A percentile compares a stretch with the other conserved stretches of the same genome.
phyloP scores from a whole-genome alignment of 495 filamentous ascomycete species.

The Articulospora tetracladia region DNA sequence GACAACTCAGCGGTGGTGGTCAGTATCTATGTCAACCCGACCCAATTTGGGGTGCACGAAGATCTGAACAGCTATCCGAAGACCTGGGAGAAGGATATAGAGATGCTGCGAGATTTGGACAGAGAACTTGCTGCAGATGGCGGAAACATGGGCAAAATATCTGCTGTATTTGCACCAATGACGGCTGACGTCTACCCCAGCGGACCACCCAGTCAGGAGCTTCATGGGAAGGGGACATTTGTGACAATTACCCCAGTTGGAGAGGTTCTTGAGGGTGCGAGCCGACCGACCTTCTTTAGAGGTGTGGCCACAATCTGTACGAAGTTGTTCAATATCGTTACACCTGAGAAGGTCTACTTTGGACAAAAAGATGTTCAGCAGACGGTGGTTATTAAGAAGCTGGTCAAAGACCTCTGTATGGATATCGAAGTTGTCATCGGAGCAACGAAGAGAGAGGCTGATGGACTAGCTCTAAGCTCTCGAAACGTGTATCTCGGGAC shows the following conservation, averaged over 20 bases:
- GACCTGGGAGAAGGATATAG: constrained; percentile 78
- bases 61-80: constrained; percentile 85
- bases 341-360: constrained; percentile 88
- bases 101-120: constrained; percentile 63
- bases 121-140: constrained; percentile 59
- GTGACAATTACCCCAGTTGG: constrained; percentile 87
- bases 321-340: constrained; percentile 93
- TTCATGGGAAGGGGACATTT: constrained; percentile 77
- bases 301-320: constrained; percentile 95
- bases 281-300: constrained; percentile 91
- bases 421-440: constrained; percentile 70
- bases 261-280: constrained; percentile 75
- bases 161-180: constrained; percentile 80
- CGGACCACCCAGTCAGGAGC: constrained; percentile 75
- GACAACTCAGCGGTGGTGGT: constrained; percentile 86
- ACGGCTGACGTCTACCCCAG: constrained; percentile 83
- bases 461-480: constrained; percentile 91
- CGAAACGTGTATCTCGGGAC: constrained; percentile 89
- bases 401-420: constrained; percentile 88
- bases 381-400: constrained; percentile 78
- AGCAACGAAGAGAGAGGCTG: constrained; percentile 68
- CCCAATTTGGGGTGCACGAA: constrained; percentile 89
- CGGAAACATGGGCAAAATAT: constrained; percentile 59
- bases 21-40: constrained; percentile 91
- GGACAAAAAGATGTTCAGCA: constrained; percentile 98